Conservation (phyloP, 192 early-diverging fungal genomes). For the Spizellomyces punctatus region DNA sequence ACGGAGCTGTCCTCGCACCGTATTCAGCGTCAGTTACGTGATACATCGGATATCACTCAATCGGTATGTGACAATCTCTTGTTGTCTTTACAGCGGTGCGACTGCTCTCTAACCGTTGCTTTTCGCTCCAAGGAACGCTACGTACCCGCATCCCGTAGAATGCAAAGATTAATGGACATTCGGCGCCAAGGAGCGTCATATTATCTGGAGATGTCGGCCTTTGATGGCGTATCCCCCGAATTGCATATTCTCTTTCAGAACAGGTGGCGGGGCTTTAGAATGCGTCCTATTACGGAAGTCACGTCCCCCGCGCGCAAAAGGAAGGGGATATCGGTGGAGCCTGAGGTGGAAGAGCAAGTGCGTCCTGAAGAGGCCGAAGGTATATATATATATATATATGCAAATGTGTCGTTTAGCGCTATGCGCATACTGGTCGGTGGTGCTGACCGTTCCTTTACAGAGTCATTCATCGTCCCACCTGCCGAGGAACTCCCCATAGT, state of each 20-base stretch:
- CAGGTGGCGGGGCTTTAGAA: not conserved
- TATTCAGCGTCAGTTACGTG: conserved; percentile 50
- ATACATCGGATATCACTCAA: conserved; percentile 58
- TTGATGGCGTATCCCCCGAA: conserved; percentile 14
- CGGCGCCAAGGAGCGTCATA: conserved; percentile 39
- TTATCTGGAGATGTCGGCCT: conserved; percentile 37
- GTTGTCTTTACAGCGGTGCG: too few species aligned
- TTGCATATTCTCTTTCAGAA: conserved; percentile 8
- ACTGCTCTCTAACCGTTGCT: too few species aligned
- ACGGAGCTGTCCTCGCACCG: conserved; percentile 66
- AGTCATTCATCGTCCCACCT: too few species aligned
- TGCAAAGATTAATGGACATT: conserved; percentile 43
- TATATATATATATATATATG: too few species aligned
- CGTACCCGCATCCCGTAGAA: conserved; percentile 46
- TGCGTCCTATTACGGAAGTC: not conserved
- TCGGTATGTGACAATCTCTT: too few species aligned
- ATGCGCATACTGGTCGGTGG: too few species aligned
- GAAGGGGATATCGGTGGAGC: too few species aligned
- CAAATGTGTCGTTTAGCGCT: too few species aligned
- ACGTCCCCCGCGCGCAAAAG: not conserved
- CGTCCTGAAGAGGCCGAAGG: too few species aligned
- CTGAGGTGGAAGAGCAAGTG: too few species aligned
- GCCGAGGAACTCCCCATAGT: too few species aligned
- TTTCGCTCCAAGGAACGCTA: conserved; percentile 27
- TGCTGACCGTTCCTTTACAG: too few species aligned